A percentile compares a stretch with the other conserved stretches of the same genome.
phyloP scores from a whole-genome alignment of 257 asterid species.

The Perilla frutescens region DNA sequence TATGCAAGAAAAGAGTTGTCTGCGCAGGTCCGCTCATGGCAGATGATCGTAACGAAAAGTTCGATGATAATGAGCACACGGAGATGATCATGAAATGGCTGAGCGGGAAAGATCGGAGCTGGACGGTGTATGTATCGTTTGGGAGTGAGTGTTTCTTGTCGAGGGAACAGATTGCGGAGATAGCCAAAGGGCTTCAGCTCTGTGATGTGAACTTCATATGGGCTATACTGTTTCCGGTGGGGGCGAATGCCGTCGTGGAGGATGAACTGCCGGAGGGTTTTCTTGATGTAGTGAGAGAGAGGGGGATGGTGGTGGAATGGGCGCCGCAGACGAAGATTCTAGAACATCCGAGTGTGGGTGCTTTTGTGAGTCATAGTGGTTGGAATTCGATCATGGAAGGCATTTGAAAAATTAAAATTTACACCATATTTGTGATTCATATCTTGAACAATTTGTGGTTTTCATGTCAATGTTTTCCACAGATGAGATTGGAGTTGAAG shows the following conservation, averaged over 20 bases:
- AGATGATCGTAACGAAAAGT: not conserved
- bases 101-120: conserved; percentile 29
- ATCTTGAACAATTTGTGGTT: too few species aligned
- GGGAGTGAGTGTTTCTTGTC: conserved; percentile 54
- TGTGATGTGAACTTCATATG: conserved; percentile 41
- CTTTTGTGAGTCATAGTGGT: conserved; percentile 50
- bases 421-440: too few species aligned
- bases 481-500: too few species aligned
- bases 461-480: too few species aligned
- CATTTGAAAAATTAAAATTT: not conserved
- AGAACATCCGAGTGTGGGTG: conserved; percentile 41
- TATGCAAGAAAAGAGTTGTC: conserved; percentile 20
- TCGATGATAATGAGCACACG: not conserved
- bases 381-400: conserved; percentile 47
- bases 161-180: conserved; percentile 41
- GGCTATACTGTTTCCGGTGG: conserved; percentile 40
- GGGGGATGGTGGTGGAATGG: conserved; percentile 41
- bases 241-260: conserved; percentile 17
- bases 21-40: conserved; percentile 43
- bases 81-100: conserved; percentile 44
- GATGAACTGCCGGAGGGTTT: conserved; percentile 40
- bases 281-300: conserved; percentile 39
- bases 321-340: conserved; percentile 47
- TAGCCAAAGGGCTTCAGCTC: conserved; percentile 46
- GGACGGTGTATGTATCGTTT: conserved; percentile 49